These are phyloP conservation scores for Colletotrichum sp. DNA, from an alignment of 2,329 filamentous ascomycete genomes.

Conservation along the genomic window DNA sequence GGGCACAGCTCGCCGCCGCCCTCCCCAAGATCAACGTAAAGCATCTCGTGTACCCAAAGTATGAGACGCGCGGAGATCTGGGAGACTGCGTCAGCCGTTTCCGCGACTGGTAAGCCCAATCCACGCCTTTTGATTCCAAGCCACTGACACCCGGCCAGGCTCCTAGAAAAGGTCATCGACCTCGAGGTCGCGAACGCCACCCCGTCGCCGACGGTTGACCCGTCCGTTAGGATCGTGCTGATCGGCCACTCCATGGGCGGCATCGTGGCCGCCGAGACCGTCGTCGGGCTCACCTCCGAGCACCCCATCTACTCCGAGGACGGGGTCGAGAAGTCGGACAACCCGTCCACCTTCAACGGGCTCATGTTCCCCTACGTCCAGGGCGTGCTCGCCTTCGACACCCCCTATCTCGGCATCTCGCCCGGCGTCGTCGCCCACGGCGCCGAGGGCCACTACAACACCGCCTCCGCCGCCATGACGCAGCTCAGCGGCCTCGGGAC, in stretches of 20 bases:
- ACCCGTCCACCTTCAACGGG: constrained; percentile 48
- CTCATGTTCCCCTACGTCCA: constrained; percentile 95
- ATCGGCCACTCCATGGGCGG: constrained; percentile 92
- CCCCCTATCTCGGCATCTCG: constrained; percentile 84
- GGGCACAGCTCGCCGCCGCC: constrained; percentile 64
- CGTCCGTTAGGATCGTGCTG: constrained; percentile 81
- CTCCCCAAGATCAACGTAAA: constrained; percentile 74
- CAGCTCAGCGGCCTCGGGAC: constrained; percentile 70
- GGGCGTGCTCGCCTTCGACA: constrained; percentile 91
- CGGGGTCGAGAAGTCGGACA: constrained; percentile 40
- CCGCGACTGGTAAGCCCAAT: constrained; percentile 64
- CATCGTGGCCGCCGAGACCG: constrained; percentile 90
- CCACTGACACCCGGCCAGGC: constrained; percentile 51
- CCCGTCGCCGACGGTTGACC: constrained; percentile 83
- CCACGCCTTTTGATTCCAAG: no score
- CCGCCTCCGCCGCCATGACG: constrained; percentile 71
- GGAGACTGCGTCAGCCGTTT: constrained; percentile 74
- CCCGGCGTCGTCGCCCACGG: constrained; percentile 85
- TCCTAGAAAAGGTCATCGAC: constrained; percentile 92
- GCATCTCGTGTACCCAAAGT: constrained; percentile 77
- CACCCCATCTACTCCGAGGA: constrained; percentile 55
- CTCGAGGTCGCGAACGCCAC: constrained; percentile 84
- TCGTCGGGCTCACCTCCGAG: constrained; percentile 72
- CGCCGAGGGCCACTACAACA: constrained; percentile 85
- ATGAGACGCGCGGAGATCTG: constrained; percentile 82